Conservation (phyloP, 2,329 filamentous ascomycete genomes). For the Fusarium irregulare region DNA sequence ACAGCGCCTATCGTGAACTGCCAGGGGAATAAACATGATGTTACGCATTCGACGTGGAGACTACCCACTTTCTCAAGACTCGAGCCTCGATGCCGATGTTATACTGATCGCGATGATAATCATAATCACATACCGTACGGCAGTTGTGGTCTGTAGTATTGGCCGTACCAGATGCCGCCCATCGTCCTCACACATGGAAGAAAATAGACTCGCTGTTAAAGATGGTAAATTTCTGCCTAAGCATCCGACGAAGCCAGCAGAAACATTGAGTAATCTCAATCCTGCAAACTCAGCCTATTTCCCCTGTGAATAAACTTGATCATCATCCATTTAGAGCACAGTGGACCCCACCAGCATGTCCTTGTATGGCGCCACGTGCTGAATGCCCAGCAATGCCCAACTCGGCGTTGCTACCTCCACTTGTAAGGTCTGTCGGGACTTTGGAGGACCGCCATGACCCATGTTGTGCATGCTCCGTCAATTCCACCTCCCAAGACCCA, state of each 20-base stretch:
- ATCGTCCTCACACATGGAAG: conserved; percentile 2
- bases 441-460: conserved; percentile 10
- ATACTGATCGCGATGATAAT: conserved; percentile 17
- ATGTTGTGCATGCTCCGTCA: conserved; percentile 23
- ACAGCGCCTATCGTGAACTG: conserved; percentile 16
- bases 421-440: conserved; percentile 15
- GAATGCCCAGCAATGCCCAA: conserved; percentile 40
- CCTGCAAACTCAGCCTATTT: conserved; percentile 8
- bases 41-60: conserved; percentile 35
- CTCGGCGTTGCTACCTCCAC: conserved; percentile 30
- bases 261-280: conserved; percentile 3
- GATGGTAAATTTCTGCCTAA: conserved; percentile 30
- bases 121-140: conserved; percentile 1
- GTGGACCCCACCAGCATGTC: conserved; percentile 39
- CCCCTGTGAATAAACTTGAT: conserved; percentile 32
- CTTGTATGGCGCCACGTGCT: conserved; percentile 48
- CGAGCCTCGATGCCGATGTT: conserved; percentile 13
- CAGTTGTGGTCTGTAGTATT: background rate
- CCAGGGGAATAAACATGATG: conserved; percentile 27
- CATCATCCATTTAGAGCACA: conserved; percentile 29
- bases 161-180: background rate
- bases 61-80: conserved; percentile 3
- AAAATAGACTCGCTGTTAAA: conserved; percentile 5
- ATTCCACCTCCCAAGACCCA: conserved; percentile 8
- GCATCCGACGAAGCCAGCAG: conserved; percentile 8